phyloP scores from a whole-genome alignment of 306 rosid species.

The Luffa acutangula region DNA sequence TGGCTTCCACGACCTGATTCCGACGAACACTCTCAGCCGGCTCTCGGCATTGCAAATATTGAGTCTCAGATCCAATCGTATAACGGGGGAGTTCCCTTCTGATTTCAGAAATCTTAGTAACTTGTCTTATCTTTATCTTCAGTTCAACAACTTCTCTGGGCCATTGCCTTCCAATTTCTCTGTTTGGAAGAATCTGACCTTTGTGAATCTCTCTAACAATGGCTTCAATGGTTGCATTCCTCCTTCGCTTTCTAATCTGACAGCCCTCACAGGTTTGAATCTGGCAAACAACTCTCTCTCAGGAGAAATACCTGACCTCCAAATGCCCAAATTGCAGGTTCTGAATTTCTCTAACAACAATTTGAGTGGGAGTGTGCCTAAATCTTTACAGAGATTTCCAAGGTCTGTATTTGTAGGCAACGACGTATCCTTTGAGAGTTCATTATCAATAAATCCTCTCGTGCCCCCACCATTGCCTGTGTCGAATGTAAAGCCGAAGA shows the following conservation, averaged over 20 bases:
- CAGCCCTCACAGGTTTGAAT: conserved; percentile 42
- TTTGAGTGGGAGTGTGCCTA: conserved; percentile 48
- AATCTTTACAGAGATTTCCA: conserved; percentile 55
- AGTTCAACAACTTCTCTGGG: conserved; percentile 66
- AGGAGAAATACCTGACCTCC: conserved; percentile 55
- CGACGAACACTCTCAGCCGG: conserved; percentile 52
- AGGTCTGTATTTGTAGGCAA: conserved; percentile 50
- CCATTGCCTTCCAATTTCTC: conserved; percentile 55
- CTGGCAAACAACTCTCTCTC: conserved; percentile 62
- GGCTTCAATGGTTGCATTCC: conserved; percentile 56
- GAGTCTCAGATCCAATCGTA: conserved; percentile 71
- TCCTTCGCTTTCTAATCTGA: conserved; percentile 41
- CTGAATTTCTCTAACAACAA: conserved; percentile 45
- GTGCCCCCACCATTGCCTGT: conserved; percentile 22
- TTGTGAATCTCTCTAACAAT: conserved; percentile 50
- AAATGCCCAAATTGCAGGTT: conserved; percentile 25
- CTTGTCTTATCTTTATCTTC: conserved; percentile 60
- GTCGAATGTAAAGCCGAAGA: conserved; percentile 22
- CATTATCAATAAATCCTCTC: conserved; percentile 23
- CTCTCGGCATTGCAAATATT: conserved; percentile 43
- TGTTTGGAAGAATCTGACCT: conserved; percentile 58
- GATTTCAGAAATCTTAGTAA: conserved; percentile 49
- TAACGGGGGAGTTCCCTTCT: conserved; percentile 52
- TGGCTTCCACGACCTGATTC: conserved; percentile 69
- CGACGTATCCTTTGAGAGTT: conserved; percentile 29